phyloP scores from a whole-genome alignment of 2,329 filamentous ascomycete species.

The Colletotrichum sp. region DNA sequence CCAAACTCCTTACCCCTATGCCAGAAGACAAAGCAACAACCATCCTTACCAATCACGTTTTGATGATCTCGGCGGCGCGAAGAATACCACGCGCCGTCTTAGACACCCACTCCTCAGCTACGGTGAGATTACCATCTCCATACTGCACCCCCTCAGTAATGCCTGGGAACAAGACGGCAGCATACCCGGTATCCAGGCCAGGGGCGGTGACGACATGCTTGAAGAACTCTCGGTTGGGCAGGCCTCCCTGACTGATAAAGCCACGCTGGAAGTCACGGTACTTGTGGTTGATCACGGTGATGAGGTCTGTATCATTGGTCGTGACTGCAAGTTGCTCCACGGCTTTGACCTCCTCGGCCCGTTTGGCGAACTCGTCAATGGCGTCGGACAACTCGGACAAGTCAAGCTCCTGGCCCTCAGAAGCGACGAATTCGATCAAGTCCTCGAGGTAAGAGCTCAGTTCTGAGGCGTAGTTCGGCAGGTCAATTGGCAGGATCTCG shows the following conservation, averaged over 20 bases:
- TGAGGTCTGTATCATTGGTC: constrained; percentile 30
- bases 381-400: constrained; percentile 40
- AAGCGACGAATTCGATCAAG: constrained; percentile 35
- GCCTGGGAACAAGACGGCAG: constrained; percentile 52
- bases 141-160: constrained; percentile 72
- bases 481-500: constrained; percentile 43
- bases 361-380: constrained; percentile 39
- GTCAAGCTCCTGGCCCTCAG: constrained; percentile 37
- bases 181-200: constrained; percentile 50
- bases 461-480: constrained; percentile 44
- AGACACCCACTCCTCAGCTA: constrained; percentile 38
- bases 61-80: constrained; percentile 37
- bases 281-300: constrained; percentile 47
- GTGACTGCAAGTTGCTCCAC: constrained; percentile 34
- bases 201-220: constrained; percentile 53
- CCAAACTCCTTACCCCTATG: neutral
- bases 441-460: constrained; percentile 43
- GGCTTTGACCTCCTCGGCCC: constrained; percentile 34
- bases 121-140: constrained; percentile 41
- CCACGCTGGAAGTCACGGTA: constrained; percentile 54
- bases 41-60: constrained; percentile 19
- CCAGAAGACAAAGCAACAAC: neutral
- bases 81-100: constrained; percentile 39
- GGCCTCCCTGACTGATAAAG: constrained; percentile 51
- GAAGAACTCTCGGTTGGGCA: constrained; percentile 50